A percentile compares a stretch with the other conserved stretches of the same genome.
Conservation (phyloP, 495 filamentous ascomycete species). For the Cairneyella variabilis region DNA sequence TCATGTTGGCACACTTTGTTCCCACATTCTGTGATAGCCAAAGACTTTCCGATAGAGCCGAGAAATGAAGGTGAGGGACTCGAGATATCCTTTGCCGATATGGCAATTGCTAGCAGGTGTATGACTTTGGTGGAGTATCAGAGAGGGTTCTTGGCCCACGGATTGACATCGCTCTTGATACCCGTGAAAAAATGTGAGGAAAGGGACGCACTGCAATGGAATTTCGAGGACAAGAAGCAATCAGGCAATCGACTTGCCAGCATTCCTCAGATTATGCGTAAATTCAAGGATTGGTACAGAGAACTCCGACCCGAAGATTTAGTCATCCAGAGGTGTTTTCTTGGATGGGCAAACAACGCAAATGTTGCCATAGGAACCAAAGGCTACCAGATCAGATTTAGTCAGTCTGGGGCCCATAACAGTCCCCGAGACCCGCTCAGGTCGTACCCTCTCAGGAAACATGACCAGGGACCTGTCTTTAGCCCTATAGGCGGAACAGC, state of each 20-base stretch:
- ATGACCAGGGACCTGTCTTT: too few relatives aligned
- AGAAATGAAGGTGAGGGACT: constrained; percentile 5
- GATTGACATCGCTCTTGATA: constrained; percentile 2
- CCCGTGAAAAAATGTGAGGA: not conserved
- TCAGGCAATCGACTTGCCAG: not conserved
- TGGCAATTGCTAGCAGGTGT: not conserved
- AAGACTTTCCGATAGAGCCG: constrained; percentile 3
- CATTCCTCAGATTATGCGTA: not conserved
- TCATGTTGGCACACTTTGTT: constrained; percentile 13
- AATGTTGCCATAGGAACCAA: not conserved
- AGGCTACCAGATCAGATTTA: too few relatives aligned
- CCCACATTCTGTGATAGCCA: not conserved
- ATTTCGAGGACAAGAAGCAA: constrained; percentile 3
- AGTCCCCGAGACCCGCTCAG: too few relatives aligned
- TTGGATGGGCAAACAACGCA: constrained; percentile 8
- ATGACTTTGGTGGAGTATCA: constrained; percentile 4
- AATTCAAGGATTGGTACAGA: not conserved
- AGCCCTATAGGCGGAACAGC: too few relatives aligned
- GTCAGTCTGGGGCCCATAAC: too few relatives aligned
- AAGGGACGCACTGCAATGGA: constrained; percentile 6
- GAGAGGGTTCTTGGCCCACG: not conserved
- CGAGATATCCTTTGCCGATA: constrained; percentile 13
- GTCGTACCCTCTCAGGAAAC: too few relatives aligned
- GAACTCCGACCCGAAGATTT: not conserved
- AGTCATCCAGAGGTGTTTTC: constrained; percentile 7